phyloP scores from a whole-genome alignment of 1,284 basidiomycete species.

The Nidula niveotomentosa region DNA sequence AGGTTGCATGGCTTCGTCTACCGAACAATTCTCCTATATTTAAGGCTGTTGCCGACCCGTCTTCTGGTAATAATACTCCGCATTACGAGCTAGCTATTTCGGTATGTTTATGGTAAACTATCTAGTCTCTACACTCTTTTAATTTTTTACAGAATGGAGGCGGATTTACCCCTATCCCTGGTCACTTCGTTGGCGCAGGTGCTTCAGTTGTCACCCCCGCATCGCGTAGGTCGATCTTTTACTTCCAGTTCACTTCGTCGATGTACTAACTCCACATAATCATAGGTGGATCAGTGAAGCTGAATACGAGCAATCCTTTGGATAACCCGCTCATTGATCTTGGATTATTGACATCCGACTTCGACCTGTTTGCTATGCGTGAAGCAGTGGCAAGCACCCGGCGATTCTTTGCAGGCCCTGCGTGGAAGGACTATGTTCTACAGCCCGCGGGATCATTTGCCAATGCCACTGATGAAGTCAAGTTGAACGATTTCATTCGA shows the following conservation, averaged over 20 bases:
- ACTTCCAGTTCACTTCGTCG: not conserved
- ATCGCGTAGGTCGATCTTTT: constrained; percentile 26
- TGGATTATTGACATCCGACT: constrained; percentile 26
- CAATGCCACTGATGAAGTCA: constrained; percentile 10
- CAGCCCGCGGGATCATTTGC: constrained; percentile 10
- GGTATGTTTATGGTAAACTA: constrained; percentile 9
- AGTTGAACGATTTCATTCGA: constrained; percentile 22
- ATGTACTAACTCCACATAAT: not conserved
- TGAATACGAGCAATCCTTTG: constrained; percentile 35
- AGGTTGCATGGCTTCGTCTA: constrained; percentile 25
- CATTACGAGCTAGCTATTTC: constrained; percentile 20
- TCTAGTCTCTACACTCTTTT: not conserved
- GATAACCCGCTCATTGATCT: constrained; percentile 37
- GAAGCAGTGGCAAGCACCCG: constrained; percentile 27
- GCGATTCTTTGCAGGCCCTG: constrained; percentile 26
- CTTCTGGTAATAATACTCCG: constrained; percentile 24
- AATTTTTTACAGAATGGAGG: not conserved
- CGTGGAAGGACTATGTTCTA: constrained; percentile 33
- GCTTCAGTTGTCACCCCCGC: constrained; percentile 27
- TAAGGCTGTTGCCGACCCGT: constrained; percentile 22
- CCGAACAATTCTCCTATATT: constrained; percentile 22
- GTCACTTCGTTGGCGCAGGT: constrained; percentile 8
- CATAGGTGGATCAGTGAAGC: constrained; percentile 34
- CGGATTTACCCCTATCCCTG: not conserved
- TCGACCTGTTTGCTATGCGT: constrained; percentile 32